phyloP scores from a whole-genome alignment of 371 early-diverging fungal genomes.

The Mortierella sp. region DNA sequence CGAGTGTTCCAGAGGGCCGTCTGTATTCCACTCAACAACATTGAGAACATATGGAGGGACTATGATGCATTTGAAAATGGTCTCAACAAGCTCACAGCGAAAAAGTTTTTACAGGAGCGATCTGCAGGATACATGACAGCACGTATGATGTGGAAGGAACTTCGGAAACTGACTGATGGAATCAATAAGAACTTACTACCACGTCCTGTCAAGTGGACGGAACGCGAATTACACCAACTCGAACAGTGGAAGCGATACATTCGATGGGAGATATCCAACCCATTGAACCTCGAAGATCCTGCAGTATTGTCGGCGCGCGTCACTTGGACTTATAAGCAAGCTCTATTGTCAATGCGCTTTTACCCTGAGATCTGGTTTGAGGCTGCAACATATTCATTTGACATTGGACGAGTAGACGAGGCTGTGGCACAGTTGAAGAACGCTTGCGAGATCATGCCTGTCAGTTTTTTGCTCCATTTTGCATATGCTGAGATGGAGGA shows the following conservation, averaged over 20 bases:
- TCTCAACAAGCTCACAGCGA: conserved; percentile 88
- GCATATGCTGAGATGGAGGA: conserved; percentile 90
- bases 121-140: conserved; percentile 94
- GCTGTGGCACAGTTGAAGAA: conserved; percentile 77
- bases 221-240: conserved; percentile 74
- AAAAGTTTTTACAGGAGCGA: conserved; percentile 85
- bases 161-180: conserved; percentile 77
- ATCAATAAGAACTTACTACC: conserved; percentile 77
- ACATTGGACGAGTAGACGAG: conserved; percentile 76
- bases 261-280: conserved; percentile 92
- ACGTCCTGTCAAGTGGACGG: conserved; percentile 85
- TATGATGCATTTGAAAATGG: conserved; percentile 94
- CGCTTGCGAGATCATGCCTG: conserved; percentile 80
- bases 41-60: conserved; percentile 95
- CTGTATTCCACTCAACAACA: conserved; percentile 82
- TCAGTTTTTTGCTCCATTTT: conserved; percentile 85
- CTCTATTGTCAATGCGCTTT: conserved; percentile 80
- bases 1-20: conserved; percentile 88
- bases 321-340: conserved; percentile 87
- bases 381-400: conserved; percentile 76
- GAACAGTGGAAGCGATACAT: conserved; percentile 88
- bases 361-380: conserved; percentile 94
- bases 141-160: conserved; percentile 84
- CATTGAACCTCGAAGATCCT: conserved; percentile 79
- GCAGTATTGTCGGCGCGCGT: conserved; percentile 74